Evolutionary conservation across 1,284 basidiomycete genomes (phyloP), one percentile per base, ranked within the genome.

Genomic region (Ceratobasidium sp.): DNA sequence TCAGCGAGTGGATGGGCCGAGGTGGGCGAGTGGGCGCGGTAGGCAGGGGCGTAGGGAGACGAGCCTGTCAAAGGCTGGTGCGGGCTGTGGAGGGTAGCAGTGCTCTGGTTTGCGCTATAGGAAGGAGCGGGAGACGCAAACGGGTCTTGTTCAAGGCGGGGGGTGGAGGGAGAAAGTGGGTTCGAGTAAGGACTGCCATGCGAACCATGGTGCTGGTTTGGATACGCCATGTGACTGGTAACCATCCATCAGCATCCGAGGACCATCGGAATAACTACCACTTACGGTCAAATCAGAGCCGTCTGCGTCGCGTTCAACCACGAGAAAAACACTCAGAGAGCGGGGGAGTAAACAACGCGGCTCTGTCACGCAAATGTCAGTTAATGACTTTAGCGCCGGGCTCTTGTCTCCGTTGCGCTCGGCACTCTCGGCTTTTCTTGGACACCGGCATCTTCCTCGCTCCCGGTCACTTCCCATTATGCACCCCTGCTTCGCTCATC

Each of bases 81-180:
- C 34, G 34, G 62, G 50, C 50, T 49, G 49, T 45, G 49, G 38
- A 65, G 42, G 53, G 47, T 47, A 17, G 38, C 38, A 7, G 17
- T 40, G 8, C 17, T 40, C 38, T 40, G 38, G 38, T 17, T 7
- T 50, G 34, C 47, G 47, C 53, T 25, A 38, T 65, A 53, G 7
- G 62, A 65, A 65, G 62, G 62, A 65, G 62, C 25, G 50, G 62
- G 20, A 17, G 62, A 29, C 2, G 62, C 62, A 49, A 65, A 65
- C 35, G 62, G 62, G 25, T 65, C 62, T 47, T 35, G 20, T 32
- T 53, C 60, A 32, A 64, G 35, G 20, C 60, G 58, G 25, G 60
- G 60, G 7, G 60, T 64, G 29, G 60, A 64, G 31, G 60, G 60
- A 45, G 60, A 64, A 34, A 38, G 60, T 22, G 60, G 60, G 35